Evolutionary conservation across 768 basidiomycete genomes (phyloP), one percentile per base, ranked within the genome.

Genomic region (Dictyophora rubrovolvata): DNA sequence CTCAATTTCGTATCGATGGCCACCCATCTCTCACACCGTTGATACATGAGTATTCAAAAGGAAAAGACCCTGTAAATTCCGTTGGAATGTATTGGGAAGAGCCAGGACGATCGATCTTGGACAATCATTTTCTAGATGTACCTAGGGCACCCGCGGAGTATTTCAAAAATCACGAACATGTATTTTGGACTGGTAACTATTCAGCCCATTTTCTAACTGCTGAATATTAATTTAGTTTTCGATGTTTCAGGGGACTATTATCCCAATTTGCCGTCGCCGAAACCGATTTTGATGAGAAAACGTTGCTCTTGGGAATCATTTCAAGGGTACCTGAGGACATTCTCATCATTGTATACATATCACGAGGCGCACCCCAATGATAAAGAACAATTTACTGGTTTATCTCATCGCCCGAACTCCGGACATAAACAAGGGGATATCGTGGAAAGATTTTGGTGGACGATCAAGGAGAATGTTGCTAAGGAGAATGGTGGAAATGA

Each of bases 11-110:
- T n/a, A 72, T 92, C 6, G 72, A 83, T 2, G 64, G 73, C 42
- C 82, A 80, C 64, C 87, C 87, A 0, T 68, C 77, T 1, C 69
- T 85, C 33, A 78, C 79, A 0, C 75, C 79, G 0, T 70, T 81
- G 14, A 85, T 92, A 61, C 77, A 79, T 9, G 74, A 73, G 1
- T 90, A 84, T 67, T 75, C 79, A 1, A 84, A 85, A 66, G 86
- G 86, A 0, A 70, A 66, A 1, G 79, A 86, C 62, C 76, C 75
- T 1, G 49, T 58, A 9, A 77, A 72, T 34, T 81, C 82, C 46
- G 68, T 89, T 5, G 89, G 89, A 1, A 79, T 82, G 1, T 80
- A 89, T 66, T 93, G 89, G 79, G 79, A 92, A 64, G 82, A 85
- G 28, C 90, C 91, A 0, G 91, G 91, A 17, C 77, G 91, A 14